Base-by-base conservation (phyloP, 2,329 filamentous ascomycete species). In the Emmonsiellopsis sp. region DNA sequence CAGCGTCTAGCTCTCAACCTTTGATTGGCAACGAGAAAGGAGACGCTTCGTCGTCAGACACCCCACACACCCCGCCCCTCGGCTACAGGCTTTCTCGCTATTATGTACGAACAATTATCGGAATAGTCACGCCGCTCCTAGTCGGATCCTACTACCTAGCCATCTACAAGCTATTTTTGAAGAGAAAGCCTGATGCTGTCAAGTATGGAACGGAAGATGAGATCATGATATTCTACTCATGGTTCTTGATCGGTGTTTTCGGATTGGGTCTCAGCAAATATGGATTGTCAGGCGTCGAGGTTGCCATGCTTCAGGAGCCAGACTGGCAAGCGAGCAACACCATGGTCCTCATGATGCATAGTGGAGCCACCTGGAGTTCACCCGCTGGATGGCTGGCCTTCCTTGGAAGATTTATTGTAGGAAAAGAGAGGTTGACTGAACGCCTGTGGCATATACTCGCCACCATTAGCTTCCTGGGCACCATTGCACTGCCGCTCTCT, bases 181-280 rank as follows among this genome's bases (percentile, higher is more conserved):
- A 14, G 33, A 17, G 8, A 32, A 37, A 45, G 27, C 17, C 17
- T 9, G 40, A 52, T 33, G 14, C 37, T 34, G 49, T 39, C 10
- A 17, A 31, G 14, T 55, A 49, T 40, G 54, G 54, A 14, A 33
- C 27, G 21, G 14, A 39, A 3, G 44, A 53, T 21, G 54, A 43
- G 32, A 48, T 45, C 32, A 43, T 39, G 37, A 46, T 55, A n/a
- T 55, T 37, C 31, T 55, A 55, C 17, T 50, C 54, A 31, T 55
- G 54, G 54, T 55, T 53, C 45, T 33, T 53, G 13, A n/a, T 55
- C 39, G 54, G 51, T 40, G 54, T 55, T 6, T 55, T 55, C 31
- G 54, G 54, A 9, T 39, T 55, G 4, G 51, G 51, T 6, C 33
- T 43, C 5, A 53, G 50, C 45, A 40, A 53, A 36, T 44, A 55